Evolutionary conservation across 495 filamentous ascomycete genomes (phyloP), one percentile per base, ranked within the genome.

Genomic region (Hypoxylon subgilvum): DNA sequence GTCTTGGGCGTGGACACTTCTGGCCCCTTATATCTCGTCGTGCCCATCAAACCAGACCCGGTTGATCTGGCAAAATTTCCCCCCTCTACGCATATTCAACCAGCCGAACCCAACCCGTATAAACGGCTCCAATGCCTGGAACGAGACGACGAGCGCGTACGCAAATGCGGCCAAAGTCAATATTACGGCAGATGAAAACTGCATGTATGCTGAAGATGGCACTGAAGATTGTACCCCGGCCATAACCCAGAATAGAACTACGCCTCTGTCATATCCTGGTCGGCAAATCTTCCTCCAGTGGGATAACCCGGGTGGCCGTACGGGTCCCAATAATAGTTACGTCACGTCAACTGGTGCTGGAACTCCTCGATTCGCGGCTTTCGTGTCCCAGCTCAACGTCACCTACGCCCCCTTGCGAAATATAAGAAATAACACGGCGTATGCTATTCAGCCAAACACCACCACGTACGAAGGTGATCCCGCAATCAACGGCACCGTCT

Each of bases 41-140:
- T 96, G 92, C 69, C 90, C 91, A 0, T 70, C 69, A 43, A 85
- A 87, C 62, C 84, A 86, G 61, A 96, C 90, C 3, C 82, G 88
- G 3, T 76, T 96, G 28, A 77, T 85, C 8, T 96, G 91, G 91
- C 88, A 96, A 69, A 96, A 96, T 74, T 96, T 91, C 78, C 92
- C 91, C 0, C 79, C 78, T 0, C 78, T 96, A 3, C 70, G 76
- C 56, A 83, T 96, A 56, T 73, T 87, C 42, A 93, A 95, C 75
- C 85, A 94, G 58, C 86, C 89, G 2, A 93, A 90, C 71, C 80
- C 85, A 30, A 81, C 81, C 48, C 82, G 83, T 9, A 66, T 80
- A 65, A 83, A 85, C 49, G 81, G 82, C 22, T 70, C 78, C 49
- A 78, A 77, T 28, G 79, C 74, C 16, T 75, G 76, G 55, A 78